Evolutionary conservation across 2,329 filamentous ascomycete species (phyloP), one percentile per base, ranked within the genome.

Genomic region (Sarocladium kiliense): DNA sequence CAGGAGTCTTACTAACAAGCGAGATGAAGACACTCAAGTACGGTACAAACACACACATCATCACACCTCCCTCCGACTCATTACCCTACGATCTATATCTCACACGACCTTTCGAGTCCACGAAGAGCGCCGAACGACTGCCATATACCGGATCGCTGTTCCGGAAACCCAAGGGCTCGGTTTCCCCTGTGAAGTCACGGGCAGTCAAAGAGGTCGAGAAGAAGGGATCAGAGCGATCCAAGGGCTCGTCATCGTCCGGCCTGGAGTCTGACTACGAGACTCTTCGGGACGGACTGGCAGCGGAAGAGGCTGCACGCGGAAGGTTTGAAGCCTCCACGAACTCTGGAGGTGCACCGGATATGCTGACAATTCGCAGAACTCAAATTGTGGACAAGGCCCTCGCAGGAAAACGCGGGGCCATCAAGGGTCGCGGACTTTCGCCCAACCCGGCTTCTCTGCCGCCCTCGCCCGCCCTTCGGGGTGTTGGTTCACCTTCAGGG

Each of bases 391-490:
- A 67, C 30, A 70, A 66, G 53, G 57, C 68, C 34, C 67, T 70
- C 18, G 53, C 62, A 7, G 59, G 64, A 16, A 70, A 67, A 58
- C 72, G 68, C 57, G 60, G 60, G 12, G 58, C 66, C 16, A 64
- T 67, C 55, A 80, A 77, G 64, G 65, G 68, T 36, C 70, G 74
- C 11, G 69, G 68, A 51, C 71, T 66, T 57, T 66, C 66, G 30
- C 68, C 73, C 14, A 68, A 71, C 23, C 62, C 70, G 16, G 64
- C 67, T 58, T 74, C 73, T 25, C 66, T 74, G 45, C 79, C 83
- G 1, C 68, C 78, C 2, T 85, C 82, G 54, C 84, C 84, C 2
- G 77, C 77, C 25, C 69, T 83, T 44, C 80, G 76, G 56, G 77
- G 76, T n/a, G 66, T 76, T 11, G 73, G 73, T 21, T 86, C 83